Percentiles rank a stretch among this genome's conserved stretches.
phyloP scores from a whole-genome alignment of 2,329 filamentous ascomycete genomes.

The Fusarium globosum region DNA sequence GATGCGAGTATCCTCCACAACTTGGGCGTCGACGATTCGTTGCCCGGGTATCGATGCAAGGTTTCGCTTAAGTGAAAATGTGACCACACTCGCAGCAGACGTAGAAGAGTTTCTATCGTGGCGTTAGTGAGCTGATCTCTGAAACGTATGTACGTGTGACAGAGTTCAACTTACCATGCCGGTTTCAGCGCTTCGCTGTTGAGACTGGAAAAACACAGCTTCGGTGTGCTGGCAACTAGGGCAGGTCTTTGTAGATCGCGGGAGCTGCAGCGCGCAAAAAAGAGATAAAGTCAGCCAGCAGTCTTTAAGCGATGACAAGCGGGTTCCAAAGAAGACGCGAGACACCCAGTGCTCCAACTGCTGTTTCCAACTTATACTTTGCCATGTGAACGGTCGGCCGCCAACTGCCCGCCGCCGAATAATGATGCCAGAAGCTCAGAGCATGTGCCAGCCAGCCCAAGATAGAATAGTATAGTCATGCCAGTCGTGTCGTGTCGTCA shows the following conservation, averaged over 20 bases:
- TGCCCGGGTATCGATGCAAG: slow-evolving; percentile 42
- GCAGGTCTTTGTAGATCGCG: slow-evolving; percentile 86
- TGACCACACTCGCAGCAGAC: slow-evolving; percentile 95
- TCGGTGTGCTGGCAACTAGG: slow-evolving; percentile 87
- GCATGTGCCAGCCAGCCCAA: slow-evolving; percentile 43
- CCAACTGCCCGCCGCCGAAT: slow-evolving; percentile 30
- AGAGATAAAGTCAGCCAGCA: slow-evolving; percentile 58
- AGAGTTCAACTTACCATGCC: slow-evolving; percentile 81
- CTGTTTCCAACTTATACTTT: slow-evolving; percentile 37
- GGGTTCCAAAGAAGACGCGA: slow-evolving; percentile 45
- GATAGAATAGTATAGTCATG: slow-evolving; percentile 6
- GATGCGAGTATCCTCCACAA: slow-evolving; percentile 32
- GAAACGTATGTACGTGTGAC: background rate
- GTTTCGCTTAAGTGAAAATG: slow-evolving; percentile 72
- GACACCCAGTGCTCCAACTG: slow-evolving; percentile 41
- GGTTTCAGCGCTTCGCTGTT: slow-evolving; percentile 95
- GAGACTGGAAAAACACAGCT: slow-evolving; percentile 98
- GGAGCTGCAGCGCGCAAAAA: slow-evolving; percentile 74
- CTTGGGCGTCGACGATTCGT: slow-evolving; percentile 24
- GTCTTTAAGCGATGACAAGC: slow-evolving; percentile 45
- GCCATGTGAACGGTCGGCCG: slow-evolving; percentile 29
- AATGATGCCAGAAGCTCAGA: slow-evolving; percentile 28
- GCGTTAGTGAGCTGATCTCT: slow-evolving; percentile 5
- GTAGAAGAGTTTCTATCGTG: slow-evolving; percentile 82
- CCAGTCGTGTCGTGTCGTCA: slow-evolving; percentile 30